Percentiles rank a stretch among this genome's conserved stretches.
Conservation (phyloP, 2,329 filamentous ascomycete species). For the Bertia moriformis region DNA sequence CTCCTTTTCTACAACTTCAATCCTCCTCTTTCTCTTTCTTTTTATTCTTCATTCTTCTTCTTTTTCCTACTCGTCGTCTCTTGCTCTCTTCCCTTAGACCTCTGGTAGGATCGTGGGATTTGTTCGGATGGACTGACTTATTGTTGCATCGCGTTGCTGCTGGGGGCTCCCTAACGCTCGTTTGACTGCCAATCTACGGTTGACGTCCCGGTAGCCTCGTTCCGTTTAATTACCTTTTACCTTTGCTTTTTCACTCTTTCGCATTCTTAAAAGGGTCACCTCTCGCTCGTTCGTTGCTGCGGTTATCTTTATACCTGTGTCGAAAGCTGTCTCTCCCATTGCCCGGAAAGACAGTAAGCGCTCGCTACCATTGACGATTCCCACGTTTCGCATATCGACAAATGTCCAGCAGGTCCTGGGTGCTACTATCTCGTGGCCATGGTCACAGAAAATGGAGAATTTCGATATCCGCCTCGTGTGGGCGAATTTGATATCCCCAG, state of each 20-base stretch:
- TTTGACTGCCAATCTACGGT: no score
- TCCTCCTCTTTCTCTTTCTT: neutral
- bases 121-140: neutral
- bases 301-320: no score
- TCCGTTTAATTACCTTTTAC: neutral
- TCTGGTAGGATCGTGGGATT: neutral
- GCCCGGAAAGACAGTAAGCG: neutral
- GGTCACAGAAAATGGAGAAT: constrained; percentile 1
- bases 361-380: neutral
- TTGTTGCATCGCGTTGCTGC: neutral
- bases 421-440: neutral
- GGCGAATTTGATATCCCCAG: neutral
- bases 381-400: neutral
- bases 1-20: neutral
- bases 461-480: neutral
- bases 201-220: neutral
- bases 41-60: neutral
- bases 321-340: no score
- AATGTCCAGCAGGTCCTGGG: constrained; percentile 1
- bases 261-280: neutral
- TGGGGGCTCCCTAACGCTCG: no score
- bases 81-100: neutral
- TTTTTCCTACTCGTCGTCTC: constrained; percentile 2
- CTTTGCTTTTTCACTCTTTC: neutral
- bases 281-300: no score